Percentiles rank a stretch among this genome's conserved stretches.
Evolutionary conservation across 1,284 basidiomycete species (phyloP).

Genomic region (Cutaneotrichosporon sp.): DNA sequence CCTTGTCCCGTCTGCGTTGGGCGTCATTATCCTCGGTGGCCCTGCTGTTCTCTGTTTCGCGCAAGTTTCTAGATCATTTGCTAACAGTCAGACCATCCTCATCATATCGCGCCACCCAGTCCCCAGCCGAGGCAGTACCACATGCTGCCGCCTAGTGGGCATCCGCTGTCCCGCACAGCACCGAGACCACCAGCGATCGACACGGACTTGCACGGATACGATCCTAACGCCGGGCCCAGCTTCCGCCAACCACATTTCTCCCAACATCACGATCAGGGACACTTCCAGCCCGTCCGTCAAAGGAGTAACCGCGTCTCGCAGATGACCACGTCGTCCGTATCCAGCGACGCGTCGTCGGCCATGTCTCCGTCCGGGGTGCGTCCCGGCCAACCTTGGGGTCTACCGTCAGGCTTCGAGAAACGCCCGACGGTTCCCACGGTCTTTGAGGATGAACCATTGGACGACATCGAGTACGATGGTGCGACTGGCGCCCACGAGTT

Average conservation of each 20-base stretch:
- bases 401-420: conserved; percentile 1
- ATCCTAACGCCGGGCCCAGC: neutral
- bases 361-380: neutral
- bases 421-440: conserved; percentile 20
- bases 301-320: conserved; percentile 7
- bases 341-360: conserved; percentile 6
- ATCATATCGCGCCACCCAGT: neutral
- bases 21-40: neutral
- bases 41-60: neutral
- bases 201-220: neutral
- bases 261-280: neutral
- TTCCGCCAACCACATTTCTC: neutral
- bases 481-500: neutral
- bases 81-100: neutral
- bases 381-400: conserved; percentile 1
- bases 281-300: neutral
- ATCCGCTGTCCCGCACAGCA: neutral
- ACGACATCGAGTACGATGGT: conserved; percentile 3
- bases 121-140: neutral
- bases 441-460: conserved; percentile 19
- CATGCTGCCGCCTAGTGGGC: neutral
- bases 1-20: neutral
- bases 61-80: neutral
- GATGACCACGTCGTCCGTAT: conserved; percentile 7
- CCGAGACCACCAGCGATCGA: neutral